Conservation (phyloP, 257 asterid species). For the Solanum acaule region DNA sequence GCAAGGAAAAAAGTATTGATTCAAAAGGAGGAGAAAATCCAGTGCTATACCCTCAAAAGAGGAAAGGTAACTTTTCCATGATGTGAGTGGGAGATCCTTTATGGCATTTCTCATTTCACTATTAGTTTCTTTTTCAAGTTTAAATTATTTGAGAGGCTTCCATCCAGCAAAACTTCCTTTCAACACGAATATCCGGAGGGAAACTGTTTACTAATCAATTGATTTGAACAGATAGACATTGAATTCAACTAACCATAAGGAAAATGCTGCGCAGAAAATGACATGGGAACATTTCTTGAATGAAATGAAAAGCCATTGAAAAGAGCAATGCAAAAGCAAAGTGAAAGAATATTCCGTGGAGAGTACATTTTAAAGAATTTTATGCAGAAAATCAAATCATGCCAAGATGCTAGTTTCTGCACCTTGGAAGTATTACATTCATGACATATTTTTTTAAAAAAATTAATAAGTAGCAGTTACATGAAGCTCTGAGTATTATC, state of each 20-base stretch:
- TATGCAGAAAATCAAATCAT: not conserved
- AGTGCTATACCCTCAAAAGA: not conserved
- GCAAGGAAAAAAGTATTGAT: not conserved
- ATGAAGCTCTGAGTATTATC: not conserved
- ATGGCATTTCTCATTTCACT: not conserved
- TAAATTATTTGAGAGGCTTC: not conserved
- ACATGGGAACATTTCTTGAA: not conserved
- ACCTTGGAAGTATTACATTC: not conserved
- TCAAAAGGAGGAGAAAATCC: not conserved
- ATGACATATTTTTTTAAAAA: not conserved
- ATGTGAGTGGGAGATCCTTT: constrained; percentile 3
- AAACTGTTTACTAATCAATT: not conserved
- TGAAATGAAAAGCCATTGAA: not conserved
- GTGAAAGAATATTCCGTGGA: not conserved
- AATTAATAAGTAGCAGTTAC: not conserved
- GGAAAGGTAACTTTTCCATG: not conserved
- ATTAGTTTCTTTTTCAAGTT: not conserved
- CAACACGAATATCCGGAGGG: not conserved
- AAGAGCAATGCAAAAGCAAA: not conserved
- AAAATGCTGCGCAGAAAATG: not conserved
- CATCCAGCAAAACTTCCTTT: not conserved
- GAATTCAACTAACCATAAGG: not conserved
- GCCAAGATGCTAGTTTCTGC: not conserved
- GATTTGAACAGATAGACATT: not conserved
- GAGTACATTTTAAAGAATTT: not conserved